Evolutionary conservation across 2,329 filamentous ascomycete genomes (phyloP), one percentile per base, ranked within the genome.

Genomic region (Elsinoe necatrix): DNA sequence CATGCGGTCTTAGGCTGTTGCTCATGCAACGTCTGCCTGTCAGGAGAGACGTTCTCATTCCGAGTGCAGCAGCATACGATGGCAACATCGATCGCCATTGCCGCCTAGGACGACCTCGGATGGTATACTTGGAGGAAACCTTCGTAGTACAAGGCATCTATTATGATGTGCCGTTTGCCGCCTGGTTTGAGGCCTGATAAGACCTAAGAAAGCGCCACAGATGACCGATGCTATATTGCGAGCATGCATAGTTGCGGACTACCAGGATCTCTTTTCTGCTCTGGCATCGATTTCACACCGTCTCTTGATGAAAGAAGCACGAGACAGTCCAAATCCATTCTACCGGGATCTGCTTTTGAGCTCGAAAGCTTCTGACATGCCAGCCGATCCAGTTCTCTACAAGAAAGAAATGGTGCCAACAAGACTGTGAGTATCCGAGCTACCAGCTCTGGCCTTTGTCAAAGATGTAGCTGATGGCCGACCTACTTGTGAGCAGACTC

Each of bases 81-180:
- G 72, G 73, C 1, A 66, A 75, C 18, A 58, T 75, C 4, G 72
- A 76, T 43, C 68, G 72, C 2, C 75, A 74, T 39, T 20, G 56
- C 0, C 67, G 72, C 0, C 63, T 76, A 0, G 62, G 64, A 14
- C 61, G 69, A 8, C 71, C 68, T 2, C 35, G 47, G 2, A 29
- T 61, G 41, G 29, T 71, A 2, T 1, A 48, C 6, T 25, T 58
- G 4, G 71, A 74, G 56, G 6, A 60, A 1, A 9, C 23, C 7
- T 68, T 65, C 37, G 56, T 71, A 5, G 42, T 71, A 1, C 66
- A 64, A 1, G 72, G 71, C 12, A 69, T 72, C 16, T 71, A 73
- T 54, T 68, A 73, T 58, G 65, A 70, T 55, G 61, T 68, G 2
- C 59, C 68, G 37, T 74, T 72, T 57, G 72, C 71, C 0, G 62